A percentile compares a stretch with the other conserved stretches of the same genome.
phyloP scores from a whole-genome alignment of 106 monocot genomes.

The Apostasia shenzhenica region DNA sequence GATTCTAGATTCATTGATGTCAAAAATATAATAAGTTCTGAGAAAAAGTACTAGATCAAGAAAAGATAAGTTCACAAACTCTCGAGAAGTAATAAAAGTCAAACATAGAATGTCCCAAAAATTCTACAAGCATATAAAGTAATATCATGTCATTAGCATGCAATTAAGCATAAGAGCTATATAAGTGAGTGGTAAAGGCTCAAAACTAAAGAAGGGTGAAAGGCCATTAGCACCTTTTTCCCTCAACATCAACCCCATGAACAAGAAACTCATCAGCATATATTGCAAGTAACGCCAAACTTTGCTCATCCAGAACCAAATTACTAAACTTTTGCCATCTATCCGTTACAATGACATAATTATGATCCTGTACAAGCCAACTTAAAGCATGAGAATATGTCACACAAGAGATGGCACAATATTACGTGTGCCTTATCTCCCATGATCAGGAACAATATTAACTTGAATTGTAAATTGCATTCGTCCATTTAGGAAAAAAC shows the following conservation, averaged over 20 bases:
- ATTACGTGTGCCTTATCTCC: too few relatives aligned
- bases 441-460: too few relatives aligned
- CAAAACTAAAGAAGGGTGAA: neutral
- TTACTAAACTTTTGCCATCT: conserved; percentile 95
- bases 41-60: neutral
- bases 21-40: too few relatives aligned
- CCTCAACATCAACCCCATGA: conserved; percentile 98
- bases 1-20: too few relatives aligned
- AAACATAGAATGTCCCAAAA: neutral
- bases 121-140: neutral
- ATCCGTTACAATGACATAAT: conserved; percentile 84
- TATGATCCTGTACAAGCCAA: conserved; percentile 38
- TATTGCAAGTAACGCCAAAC: conserved; percentile 42
- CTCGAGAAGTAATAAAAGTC: neutral
- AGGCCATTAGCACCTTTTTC: conserved; percentile 58
- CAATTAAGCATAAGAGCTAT: neutral
- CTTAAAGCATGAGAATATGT: neutral
- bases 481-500: too few relatives aligned
- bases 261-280: conserved; percentile 94
- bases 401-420: too few relatives aligned
- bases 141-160: neutral
- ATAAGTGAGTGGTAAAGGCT: neutral
- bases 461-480: too few relatives aligned
- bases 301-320: conserved; percentile 63
- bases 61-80: neutral